Percentiles rank a stretch among this genome's conserved stretches.
Evolutionary conservation across 2,329 filamentous ascomycete genomes (phyloP).

Genomic region (Calycina marina): DNA sequence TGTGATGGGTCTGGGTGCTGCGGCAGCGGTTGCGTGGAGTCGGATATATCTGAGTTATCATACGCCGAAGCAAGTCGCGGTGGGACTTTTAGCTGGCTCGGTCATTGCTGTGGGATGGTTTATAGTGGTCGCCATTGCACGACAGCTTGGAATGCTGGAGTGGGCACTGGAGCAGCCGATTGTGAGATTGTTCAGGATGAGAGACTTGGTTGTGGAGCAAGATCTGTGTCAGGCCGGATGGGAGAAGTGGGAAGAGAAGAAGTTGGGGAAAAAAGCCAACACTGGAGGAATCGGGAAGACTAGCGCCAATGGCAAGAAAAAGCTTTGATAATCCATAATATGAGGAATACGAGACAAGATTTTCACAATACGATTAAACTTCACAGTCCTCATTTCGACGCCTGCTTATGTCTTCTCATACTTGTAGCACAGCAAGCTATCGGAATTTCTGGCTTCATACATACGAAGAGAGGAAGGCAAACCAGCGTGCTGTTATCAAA

Average conservation of each 20-base stretch:
- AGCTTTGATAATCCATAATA: no score
- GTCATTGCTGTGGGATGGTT: constrained; percentile 71
- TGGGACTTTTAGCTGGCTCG: constrained; percentile 57
- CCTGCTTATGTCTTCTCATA: no score
- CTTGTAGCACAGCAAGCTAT: no score
- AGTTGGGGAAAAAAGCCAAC: no score
- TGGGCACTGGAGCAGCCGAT: constrained; percentile 56
- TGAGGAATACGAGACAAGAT: no score
- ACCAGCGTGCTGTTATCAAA: no score
- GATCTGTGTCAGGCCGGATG: constrained; percentile 85
- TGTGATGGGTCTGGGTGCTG: constrained; percentile 42
- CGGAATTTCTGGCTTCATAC: no score
- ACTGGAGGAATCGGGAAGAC: no score
- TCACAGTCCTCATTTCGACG: no score
- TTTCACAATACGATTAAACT: no score
- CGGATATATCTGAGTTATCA: constrained; percentile 89
- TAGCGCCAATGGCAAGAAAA: no score
- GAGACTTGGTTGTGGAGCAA: constrained; percentile 77
- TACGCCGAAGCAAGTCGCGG: constrained; percentile 74
- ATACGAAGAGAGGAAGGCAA: no score
- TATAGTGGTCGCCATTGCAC: constrained; percentile 46
- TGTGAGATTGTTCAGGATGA: constrained; percentile 52
- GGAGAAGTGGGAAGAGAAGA: constrained; percentile 64
- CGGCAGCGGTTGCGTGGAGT: constrained; percentile 61
- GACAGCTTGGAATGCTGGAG: constrained; percentile 53